Evolutionary conservation across 2,329 filamentous ascomycete species (phyloP), one percentile per base, ranked within the genome.

Genomic region (Coniochaeta prunicola): DNA sequence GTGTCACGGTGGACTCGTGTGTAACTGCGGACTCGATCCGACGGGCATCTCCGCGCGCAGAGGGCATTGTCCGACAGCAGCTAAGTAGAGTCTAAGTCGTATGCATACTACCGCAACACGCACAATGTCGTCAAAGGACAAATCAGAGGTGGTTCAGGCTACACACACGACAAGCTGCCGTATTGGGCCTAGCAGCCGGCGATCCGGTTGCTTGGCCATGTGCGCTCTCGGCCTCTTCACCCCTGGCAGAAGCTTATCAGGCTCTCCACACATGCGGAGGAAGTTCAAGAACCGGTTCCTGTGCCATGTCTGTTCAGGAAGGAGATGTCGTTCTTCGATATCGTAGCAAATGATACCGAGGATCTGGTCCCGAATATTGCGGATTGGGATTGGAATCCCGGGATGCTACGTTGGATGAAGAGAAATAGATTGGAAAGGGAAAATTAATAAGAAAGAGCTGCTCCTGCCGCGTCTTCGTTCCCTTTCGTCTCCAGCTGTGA

Each of bases 261-360:
- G 2, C 40, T 45, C 19, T 45, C 40, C 40, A 24, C 40, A 24
- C 3, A 24, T n/a, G 8, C 40, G 12, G 40, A 45, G 8, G 24
- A 3, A 50, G 45, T 6, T 50, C 21, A 17, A 26, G 13, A 50
- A 50, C 45, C 45, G 45, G 45, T 30, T 50, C 45, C 26, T 30
- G 45, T 50, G 45, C 45, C 45, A 50, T 50, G 45, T 50, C 45
- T 50, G 45, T 50, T 50, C 45, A 17, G 45, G 45, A 50, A 50
- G 45, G 45, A 50, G 45, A n/a, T n/a, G n/a, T n/a, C 30, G 5
- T 50, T 50, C 2, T 21, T 28, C 24, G 45, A 30, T 30, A 50
- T 13, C n/a, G 45, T 26, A 50, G 45, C 45, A 50, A 17, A 21
- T 45, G 17, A 17, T 50, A 30, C 45, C 21, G 45, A 26, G 45